A percentile compares a stretch with the other conserved stretches of the same genome.
These are phyloP conservation scores for Talaromyces wortmannii DNA, from an alignment of 495 filamentous ascomycete species.

Conservation along the genomic window DNA sequence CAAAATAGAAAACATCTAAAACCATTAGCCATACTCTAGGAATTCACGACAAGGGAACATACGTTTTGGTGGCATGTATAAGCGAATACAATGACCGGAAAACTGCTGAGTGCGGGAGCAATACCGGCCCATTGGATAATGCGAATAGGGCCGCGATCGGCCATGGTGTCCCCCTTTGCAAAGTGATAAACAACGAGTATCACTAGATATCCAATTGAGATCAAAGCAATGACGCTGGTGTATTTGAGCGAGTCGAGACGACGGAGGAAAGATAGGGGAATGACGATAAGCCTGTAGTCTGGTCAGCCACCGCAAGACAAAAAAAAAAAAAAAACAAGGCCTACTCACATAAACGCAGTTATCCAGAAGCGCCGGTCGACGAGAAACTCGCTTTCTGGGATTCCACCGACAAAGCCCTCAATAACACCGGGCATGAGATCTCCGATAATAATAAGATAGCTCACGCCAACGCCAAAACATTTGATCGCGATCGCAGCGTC, in stretches of 20 bases:
- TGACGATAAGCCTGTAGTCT: slow-evolving; percentile 70
- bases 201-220: slow-evolving; percentile 91
- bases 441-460: slow-evolving; percentile 97
- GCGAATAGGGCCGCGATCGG: slow-evolving; percentile 65
- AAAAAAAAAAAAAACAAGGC: background rate
- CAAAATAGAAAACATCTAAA: slow-evolving; percentile 94
- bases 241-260: slow-evolving; percentile 94
- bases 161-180: slow-evolving; percentile 65
- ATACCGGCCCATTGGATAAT: slow-evolving; percentile 71
- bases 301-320: background rate
- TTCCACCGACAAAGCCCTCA: slow-evolving; percentile 59
- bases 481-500: slow-evolving; percentile 96
- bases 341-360: slow-evolving; percentile 82
- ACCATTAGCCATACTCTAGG: slow-evolving; percentile 1
- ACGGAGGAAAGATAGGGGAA: slow-evolving; percentile 86
- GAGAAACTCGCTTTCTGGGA: slow-evolving; percentile 59
- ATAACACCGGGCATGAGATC: slow-evolving; percentile 97
- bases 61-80: slow-evolving; percentile 99
- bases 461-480: slow-evolving; percentile 93
- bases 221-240: slow-evolving; percentile 83
- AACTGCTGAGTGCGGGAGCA: slow-evolving; percentile 70
- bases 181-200: slow-evolving; percentile 90
- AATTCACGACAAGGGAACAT: slow-evolving; percentile 13
- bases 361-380: slow-evolving; percentile 94
- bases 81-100: slow-evolving; percentile 94